Conservation (phyloP, 1,139 yeast species). For the Yamadazyma blattariae region DNA sequence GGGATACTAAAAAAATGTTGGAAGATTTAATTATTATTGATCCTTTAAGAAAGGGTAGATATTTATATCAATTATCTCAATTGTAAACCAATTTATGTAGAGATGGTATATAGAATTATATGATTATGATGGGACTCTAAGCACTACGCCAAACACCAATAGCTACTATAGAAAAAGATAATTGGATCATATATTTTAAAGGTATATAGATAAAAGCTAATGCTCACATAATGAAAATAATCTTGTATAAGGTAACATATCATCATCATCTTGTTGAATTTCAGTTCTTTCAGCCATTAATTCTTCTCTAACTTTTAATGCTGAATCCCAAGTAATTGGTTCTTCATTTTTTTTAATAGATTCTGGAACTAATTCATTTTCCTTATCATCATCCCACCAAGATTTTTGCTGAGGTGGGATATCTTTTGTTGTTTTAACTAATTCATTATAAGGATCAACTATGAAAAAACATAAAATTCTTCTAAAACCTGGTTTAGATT, state of each 20-base stretch:
- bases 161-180: not conserved
- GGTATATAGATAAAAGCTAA: slow-evolving; percentile 2
- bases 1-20: slow-evolving; percentile 29
- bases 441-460: slow-evolving; percentile 34
- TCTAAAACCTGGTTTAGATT: slow-evolving; percentile 34
- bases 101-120: too few relatives aligned
- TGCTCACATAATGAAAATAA: slow-evolving; percentile 13
- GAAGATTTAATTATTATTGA: slow-evolving; percentile 54
- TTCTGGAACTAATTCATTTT: slow-evolving; percentile 2
- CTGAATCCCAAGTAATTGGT: slow-evolving; percentile 23
- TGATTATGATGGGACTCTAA: too few relatives aligned
- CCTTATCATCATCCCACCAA: slow-evolving; percentile 29
- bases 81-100: too few relatives aligned
- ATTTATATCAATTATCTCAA: slow-evolving; percentile 43
- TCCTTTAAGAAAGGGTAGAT: slow-evolving; percentile 67
- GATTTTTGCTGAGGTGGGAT: slow-evolving; percentile 42
- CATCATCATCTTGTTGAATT: slow-evolving; percentile 4
- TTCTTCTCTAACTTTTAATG: slow-evolving; percentile 23
- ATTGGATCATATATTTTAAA: not conserved
- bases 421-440: slow-evolving; percentile 25
- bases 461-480: slow-evolving; percentile 41
- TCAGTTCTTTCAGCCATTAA: slow-evolving; percentile 34
- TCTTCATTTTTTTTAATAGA: slow-evolving; percentile 7
- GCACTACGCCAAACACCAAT: too few relatives aligned
- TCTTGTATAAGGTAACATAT: slow-evolving; percentile 9